phyloP scores from a whole-genome alignment of 768 basidiomycete genomes.

The Hydnomerulius pinastri region DNA sequence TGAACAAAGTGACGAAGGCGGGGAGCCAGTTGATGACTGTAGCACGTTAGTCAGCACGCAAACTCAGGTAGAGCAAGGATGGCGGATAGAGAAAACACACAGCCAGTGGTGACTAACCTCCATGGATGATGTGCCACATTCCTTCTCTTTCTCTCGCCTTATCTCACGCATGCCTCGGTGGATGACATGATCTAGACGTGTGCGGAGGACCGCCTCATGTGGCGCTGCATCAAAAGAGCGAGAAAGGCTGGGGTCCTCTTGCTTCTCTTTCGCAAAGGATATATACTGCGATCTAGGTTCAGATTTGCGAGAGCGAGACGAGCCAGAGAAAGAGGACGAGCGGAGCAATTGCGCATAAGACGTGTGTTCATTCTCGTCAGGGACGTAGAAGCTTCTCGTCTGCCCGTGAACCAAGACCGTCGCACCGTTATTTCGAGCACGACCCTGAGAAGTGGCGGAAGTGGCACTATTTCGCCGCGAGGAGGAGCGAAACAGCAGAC shows the following conservation, averaged over 20 bases:
- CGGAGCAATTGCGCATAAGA: slow-evolving; percentile 25
- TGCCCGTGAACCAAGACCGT: slow-evolving; percentile 6
- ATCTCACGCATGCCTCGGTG: slow-evolving; percentile 25
- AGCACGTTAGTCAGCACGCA: slow-evolving; percentile 18
- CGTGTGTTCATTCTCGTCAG: slow-evolving; percentile 31
- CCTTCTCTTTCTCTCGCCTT: slow-evolving; percentile 9
- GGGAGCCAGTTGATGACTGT: slow-evolving; percentile 29
- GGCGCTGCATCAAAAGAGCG: slow-evolving; percentile 39
- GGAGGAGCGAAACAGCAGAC: slow-evolving; percentile 26
- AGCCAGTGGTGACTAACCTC: slow-evolving; percentile 23
- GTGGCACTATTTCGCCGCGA: slow-evolving; percentile 22
- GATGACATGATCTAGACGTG: slow-evolving; percentile 55
- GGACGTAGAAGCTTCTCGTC: slow-evolving; percentile 30
- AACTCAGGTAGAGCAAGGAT: slow-evolving; percentile 15
- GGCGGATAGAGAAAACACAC: slow-evolving; percentile 3
- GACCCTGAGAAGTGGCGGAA: slow-evolving; percentile 10
- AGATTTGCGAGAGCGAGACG: slow-evolving; percentile 27
- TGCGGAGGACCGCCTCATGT: slow-evolving; percentile 55
- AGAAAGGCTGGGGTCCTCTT: slow-evolving; percentile 15
- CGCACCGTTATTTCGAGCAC: slow-evolving; percentile 19
- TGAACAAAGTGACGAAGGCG: slow-evolving; percentile 32
- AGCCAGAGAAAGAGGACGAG: slow-evolving; percentile 29
- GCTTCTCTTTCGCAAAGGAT: slow-evolving; percentile 17
- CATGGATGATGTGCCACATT: slow-evolving; percentile 13
- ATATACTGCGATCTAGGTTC: slow-evolving; percentile 16